These are phyloP conservation scores for Lactuca saligna DNA, from an alignment of 129 eudicot species.

Conservation along the genomic window DNA sequence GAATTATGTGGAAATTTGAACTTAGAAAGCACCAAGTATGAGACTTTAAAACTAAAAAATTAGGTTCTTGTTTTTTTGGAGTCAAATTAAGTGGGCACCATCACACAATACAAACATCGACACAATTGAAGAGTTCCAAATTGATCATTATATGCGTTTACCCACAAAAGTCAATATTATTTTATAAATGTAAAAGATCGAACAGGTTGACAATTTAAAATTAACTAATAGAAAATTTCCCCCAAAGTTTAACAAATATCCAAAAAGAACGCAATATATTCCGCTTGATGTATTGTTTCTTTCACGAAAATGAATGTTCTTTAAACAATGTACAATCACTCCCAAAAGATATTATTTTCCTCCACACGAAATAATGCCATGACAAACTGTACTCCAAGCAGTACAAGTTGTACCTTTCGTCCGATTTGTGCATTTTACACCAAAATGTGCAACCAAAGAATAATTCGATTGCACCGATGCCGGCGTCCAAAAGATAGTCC, in stretches of 20 bases:
- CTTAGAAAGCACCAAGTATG: constrained; percentile 16
- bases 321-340: background rate
- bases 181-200: background rate
- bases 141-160: background rate
- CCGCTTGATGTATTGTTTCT: background rate
- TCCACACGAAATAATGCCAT: background rate
- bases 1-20: background rate
- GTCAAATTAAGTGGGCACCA: background rate
- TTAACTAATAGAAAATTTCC: background rate
- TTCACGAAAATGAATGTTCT: background rate
- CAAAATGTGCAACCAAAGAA: background rate
- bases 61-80: background rate
- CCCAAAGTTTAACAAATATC: background rate
- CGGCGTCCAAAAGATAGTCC: background rate
- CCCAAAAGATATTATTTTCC: background rate
- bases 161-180: background rate
- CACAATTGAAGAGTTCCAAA: background rate
- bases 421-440: background rate
- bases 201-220: constrained; percentile 7
- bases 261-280: constrained; percentile 1
- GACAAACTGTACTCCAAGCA: constrained; percentile 11
- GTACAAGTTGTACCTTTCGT: constrained; percentile 1
- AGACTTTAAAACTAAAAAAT: constrained; percentile 16
- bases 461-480: background rate
- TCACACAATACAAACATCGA: constrained; percentile 11